Base-by-base conservation (phyloP, 2,329 filamentous ascomycete species). In the Trichoderma sp. region DNA sequence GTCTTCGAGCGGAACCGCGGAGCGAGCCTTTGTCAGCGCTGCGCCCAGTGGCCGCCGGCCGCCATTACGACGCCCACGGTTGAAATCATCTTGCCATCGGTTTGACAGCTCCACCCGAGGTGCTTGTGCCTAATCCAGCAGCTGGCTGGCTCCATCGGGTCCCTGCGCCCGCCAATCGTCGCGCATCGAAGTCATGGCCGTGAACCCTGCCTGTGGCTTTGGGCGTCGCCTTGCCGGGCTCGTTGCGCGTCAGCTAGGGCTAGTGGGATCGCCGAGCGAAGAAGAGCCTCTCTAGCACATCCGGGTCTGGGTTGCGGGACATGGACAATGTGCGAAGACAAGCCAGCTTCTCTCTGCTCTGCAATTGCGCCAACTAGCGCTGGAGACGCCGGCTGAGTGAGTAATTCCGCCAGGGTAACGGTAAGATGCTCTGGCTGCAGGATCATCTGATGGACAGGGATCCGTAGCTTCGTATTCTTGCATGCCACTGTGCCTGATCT, bases 21-120 rank as follows among this genome's bases (percentile, higher is more conserved):
- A 64, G 18, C 46, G 39, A 43, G 59, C 59, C 63, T 66, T 66
- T 66, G 63, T 66, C 63, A 66, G 63, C 63, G 63, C 54, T 66
- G 63, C 54, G 63, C 63, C 61, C 60, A 64, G 60, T 21, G 21
- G 59, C 34, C 16, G 51, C 18, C 34, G 37, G 39, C 4, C 63
- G 63, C 52, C 14, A 66, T 66, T 66, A 59, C 63, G 63, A 51
- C 32, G 63, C 63, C 63, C 63, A 43, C 52, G 6, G 51, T 54
- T 26, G 24, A 54, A 32, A 56, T 43, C 54, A 54, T 37, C 61
- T 26, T 49, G 34, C 37, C 37, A 32, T 43, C 37, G 8, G 11
- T 21, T 66, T 56, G 63, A 66, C 63, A 58, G 37, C 51, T 55
- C 52, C 52, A 58, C 63, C 49, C 24, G 14, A n/a, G 39, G n/a